These are phyloP conservation scores for Mycena galericulata DNA, from an alignment of 768 basidiomycete genomes.

Conservation along the genomic window DNA sequence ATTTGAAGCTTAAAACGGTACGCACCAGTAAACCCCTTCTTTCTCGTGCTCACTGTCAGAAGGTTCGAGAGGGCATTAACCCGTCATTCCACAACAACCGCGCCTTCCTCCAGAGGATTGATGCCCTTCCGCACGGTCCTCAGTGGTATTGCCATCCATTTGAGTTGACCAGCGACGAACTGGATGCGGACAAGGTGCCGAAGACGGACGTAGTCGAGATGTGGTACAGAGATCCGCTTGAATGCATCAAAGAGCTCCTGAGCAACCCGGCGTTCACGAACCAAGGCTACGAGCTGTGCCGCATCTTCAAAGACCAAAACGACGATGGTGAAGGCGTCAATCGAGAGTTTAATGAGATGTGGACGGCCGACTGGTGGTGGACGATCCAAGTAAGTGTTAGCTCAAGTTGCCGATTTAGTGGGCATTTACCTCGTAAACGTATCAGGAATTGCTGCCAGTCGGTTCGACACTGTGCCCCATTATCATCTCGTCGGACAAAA, in stretches of 20 bases:
- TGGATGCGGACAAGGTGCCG: slow-evolving; percentile 13
- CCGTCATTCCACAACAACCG: slow-evolving; percentile 14
- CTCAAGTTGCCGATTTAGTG: no score
- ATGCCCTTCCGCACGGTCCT: slow-evolving; percentile 35
- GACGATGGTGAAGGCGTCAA: no score
- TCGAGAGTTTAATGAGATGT: no score
- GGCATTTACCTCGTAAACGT: no score
- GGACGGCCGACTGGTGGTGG: no score
- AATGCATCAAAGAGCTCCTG: slow-evolving; percentile 40
- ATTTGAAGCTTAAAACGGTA: slow-evolving; percentile 38
- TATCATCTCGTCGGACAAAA: no score
- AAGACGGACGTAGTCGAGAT: slow-evolving; percentile 37
- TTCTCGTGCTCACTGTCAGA: not conserved
- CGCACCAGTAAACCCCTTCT: not conserved
- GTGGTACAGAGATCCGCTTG: slow-evolving; percentile 40
- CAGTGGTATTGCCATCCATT: slow-evolving; percentile 39
- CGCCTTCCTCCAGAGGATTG: slow-evolving; percentile 36
- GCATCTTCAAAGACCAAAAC: not conserved
- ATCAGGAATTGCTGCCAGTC: no score
- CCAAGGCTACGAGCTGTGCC: slow-evolving; percentile 11
- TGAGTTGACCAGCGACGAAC: slow-evolving; percentile 30
- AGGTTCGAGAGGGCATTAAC: not conserved
- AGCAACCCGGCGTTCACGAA: slow-evolving; percentile 43
- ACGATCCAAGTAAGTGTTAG: no score
- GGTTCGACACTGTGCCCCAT: no score